Base-by-base conservation (phyloP, 305 asterid species). In the Rubia balearica region DNA sequence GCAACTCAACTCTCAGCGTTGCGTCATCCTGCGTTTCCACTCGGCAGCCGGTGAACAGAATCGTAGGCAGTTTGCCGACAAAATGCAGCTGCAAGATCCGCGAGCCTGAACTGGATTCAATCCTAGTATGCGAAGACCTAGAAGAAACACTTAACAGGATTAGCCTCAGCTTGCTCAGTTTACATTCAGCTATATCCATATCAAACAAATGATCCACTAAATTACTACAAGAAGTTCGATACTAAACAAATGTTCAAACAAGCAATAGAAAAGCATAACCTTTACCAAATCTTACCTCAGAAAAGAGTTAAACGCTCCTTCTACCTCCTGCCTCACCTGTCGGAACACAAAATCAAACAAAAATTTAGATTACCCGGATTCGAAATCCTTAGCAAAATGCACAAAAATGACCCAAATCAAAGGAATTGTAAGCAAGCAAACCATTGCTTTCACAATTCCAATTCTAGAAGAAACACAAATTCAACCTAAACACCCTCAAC, bases 281-380 rank as follows among this genome's bases (percentile, higher is more conserved):
- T 42, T 56, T 8, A 22, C 38, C 12, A 22, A 70, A 78, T 67
- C 82, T 70, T 55, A 88, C 98, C 92, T 86, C 67, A 73, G 16
- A 45, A 36, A 70, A 24, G 81, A 76, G 71, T 56, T 61, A 40
- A 90, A 12, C 5, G 79, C 81, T 67, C 71, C 75, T 6, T 86
- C 88, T 62, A 88, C 80, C 67, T 84, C 90, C 69, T 92, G 95
- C 57, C 73, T 85, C 56, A 90, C 96, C 98, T 92, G 77, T 65
- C 30, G 72, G 75, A 55, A 78, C 66, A 72, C 30, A 68, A 78
- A 48, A 69, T 75, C 45, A 19, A 70, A 63, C 60, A 53, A 71
- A 36, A 76, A 24, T 19, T n/a, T 27, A 17, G 61, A 41, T 64
- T 7, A 61, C 1, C 42, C 8, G 8, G 27, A n/a, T 14, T 61